These are phyloP conservation scores for Aspergillus pseudoterreus DNA, from an alignment of 2,329 filamentous ascomycete species.

Conservation along the genomic window DNA sequence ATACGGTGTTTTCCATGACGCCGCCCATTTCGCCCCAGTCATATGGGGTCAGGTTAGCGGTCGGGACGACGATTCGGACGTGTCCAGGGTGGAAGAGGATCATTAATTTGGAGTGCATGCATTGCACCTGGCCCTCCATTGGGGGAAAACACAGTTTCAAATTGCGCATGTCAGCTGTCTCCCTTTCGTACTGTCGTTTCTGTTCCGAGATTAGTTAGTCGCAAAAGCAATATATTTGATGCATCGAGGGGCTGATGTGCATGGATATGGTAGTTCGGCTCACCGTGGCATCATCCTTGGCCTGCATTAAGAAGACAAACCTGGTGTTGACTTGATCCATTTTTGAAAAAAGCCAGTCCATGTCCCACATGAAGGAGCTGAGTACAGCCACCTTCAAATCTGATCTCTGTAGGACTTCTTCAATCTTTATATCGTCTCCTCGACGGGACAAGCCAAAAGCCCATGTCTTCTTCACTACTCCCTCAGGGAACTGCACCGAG, in stretches of 20 bases:
- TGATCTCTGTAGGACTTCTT: slow-evolving; percentile 75
- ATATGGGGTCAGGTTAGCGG: slow-evolving; percentile 77
- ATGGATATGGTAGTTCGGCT: slow-evolving; percentile 4
- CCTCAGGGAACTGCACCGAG: slow-evolving; percentile 50
- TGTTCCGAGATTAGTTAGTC: slow-evolving; percentile 8
- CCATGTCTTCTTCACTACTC: slow-evolving; percentile 79
- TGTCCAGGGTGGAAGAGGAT: slow-evolving; percentile 73
- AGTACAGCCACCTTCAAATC: slow-evolving; percentile 73
- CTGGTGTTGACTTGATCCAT: slow-evolving; percentile 59
- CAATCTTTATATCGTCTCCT: slow-evolving; percentile 75
- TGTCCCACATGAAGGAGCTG: slow-evolving; percentile 84
- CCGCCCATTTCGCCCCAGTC: slow-evolving; percentile 83
- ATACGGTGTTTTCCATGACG: slow-evolving; percentile 83
- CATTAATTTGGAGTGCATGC: slow-evolving; percentile 95
- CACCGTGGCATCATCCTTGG: slow-evolving; percentile 47
- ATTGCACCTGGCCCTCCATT: slow-evolving; percentile 66
- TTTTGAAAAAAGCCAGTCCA: slow-evolving; percentile 73
- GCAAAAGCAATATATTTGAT: no score
- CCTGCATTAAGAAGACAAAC: slow-evolving; percentile 62
- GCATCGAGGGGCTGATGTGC: neutral
- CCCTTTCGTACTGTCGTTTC: slow-evolving; percentile 36
- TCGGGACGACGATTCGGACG: slow-evolving; percentile 78
- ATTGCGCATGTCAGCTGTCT: slow-evolving; percentile 44
- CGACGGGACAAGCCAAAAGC: slow-evolving; percentile 58
- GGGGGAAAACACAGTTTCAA: slow-evolving; percentile 74